Percentiles rank a stretch among this genome's conserved stretches.
phyloP scores from a whole-genome alignment of 495 filamentous ascomycete genomes.

The Talaromyces proteolyticus region DNA sequence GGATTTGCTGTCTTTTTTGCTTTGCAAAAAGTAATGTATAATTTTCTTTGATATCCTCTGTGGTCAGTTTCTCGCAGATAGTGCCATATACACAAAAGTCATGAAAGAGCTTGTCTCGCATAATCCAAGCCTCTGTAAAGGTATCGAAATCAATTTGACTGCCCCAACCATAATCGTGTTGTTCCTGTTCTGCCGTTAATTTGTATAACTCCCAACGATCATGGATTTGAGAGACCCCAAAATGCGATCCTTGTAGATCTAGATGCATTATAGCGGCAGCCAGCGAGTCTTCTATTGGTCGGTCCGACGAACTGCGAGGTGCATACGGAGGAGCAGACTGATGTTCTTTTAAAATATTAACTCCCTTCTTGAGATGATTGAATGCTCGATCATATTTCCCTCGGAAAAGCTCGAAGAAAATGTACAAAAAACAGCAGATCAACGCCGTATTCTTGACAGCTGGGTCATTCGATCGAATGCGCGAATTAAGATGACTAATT shows the following conservation, averaged over 20 bases:
- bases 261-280: background rate
- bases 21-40: background rate
- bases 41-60: background rate
- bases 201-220: background rate
- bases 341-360: constrained; percentile 9
- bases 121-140: background rate
- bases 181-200: background rate
- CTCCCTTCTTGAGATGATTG: constrained; percentile 10
- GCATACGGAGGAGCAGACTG: background rate
- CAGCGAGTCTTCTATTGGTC: background rate
- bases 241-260: background rate
- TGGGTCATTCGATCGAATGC: constrained; percentile 13
- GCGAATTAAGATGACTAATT: constrained; percentile 7
- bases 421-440: constrained; percentile 15
- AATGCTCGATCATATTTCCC: constrained; percentile 13
- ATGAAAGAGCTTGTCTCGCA: background rate
- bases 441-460: constrained; percentile 10
- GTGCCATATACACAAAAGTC: background rate
- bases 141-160: background rate
- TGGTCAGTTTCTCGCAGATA: background rate
- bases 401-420: constrained; percentile 11
- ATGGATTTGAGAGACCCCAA: background rate
- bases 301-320: background rate
- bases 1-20: background rate
- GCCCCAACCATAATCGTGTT: background rate